Evolutionary conservation across 2,329 filamentous ascomycete species (phyloP).

Genomic region (Nemania sp.): DNA sequence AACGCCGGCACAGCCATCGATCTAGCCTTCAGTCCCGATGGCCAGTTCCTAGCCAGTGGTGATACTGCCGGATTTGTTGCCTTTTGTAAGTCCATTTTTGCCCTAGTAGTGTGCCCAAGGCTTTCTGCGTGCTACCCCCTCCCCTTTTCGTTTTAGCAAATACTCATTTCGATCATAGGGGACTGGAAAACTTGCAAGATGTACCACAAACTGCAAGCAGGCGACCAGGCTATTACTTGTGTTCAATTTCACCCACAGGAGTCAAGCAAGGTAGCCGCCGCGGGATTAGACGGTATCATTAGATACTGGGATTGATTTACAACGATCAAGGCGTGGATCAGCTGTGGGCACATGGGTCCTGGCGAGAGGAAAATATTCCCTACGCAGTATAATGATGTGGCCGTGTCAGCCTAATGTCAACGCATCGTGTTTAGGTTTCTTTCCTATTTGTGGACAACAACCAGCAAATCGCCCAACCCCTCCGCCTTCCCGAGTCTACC

Average conservation of each 20-base stretch:
- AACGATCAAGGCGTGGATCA: not conserved
- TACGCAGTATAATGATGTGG: not conserved
- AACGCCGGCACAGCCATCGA: conserved; percentile 94
- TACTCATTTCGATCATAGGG: conserved; percentile 48
- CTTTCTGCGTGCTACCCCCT: not conserved
- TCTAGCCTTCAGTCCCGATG: conserved; percentile 84
- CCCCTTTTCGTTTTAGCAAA: not conserved
- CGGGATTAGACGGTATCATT: conserved; percentile 84
- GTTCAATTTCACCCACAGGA: conserved; percentile 98
- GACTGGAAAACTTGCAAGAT: conserved; percentile 99
- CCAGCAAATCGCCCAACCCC: not conserved
- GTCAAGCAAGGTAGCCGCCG: conserved; percentile 89
- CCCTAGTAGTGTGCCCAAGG: too few relatives aligned
- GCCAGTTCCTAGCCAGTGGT: conserved; percentile 85
- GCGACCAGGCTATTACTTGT: conserved; percentile 81
- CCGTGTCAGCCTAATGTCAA: not conserved
- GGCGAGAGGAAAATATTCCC: not conserved
- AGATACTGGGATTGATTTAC: conserved; percentile 83
- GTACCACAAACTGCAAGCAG: conserved; percentile 92
- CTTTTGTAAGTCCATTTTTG: conserved; percentile 61
- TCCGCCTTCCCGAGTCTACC: not conserved
- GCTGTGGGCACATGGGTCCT: not conserved
- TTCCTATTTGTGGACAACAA: not conserved
- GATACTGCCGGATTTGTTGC: conserved; percentile 88
- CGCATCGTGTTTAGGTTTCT: not conserved